Evolutionary conservation across 1,284 basidiomycete species (phyloP).

Genomic region (Cutaneotrichosporon sp.): DNA sequence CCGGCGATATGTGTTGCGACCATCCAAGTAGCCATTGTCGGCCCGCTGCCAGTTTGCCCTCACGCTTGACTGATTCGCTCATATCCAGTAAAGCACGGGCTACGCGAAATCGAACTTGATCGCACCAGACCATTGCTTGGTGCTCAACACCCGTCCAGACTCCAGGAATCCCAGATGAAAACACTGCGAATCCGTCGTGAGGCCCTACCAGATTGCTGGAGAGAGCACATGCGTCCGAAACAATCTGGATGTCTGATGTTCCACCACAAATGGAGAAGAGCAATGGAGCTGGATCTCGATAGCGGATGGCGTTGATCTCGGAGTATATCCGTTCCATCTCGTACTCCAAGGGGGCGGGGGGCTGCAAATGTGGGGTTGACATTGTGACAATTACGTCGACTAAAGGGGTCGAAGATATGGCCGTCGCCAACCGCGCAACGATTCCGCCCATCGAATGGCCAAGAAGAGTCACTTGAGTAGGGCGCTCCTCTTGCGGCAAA

Average conservation of each 20-base stretch:
- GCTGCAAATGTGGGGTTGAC: slow-evolving; percentile 84
- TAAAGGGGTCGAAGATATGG: slow-evolving; percentile 28
- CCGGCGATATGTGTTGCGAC: background rate
- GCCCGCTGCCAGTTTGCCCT: slow-evolving; percentile 13
- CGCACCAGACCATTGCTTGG: slow-evolving; percentile 96
- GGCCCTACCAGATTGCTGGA: slow-evolving; percentile 36
- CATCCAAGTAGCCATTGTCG: slow-evolving; percentile 10
- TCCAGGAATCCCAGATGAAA: slow-evolving; percentile 79
- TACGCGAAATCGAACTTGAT: slow-evolving; percentile 86
- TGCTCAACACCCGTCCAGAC: slow-evolving; percentile 95
- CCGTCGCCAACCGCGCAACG: slow-evolving; percentile 60
- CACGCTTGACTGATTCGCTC: slow-evolving; percentile 34
- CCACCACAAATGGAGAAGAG: slow-evolving; percentile 89
- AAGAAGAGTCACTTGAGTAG: slow-evolving; percentile 61
- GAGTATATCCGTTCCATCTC: slow-evolving; percentile 75
- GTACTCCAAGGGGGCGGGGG: slow-evolving; percentile 70
- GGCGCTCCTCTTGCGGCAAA: slow-evolving; percentile 36
- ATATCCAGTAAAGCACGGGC: slow-evolving; percentile 73
- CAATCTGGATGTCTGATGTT: slow-evolving; percentile 83
- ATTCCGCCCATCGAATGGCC: slow-evolving; percentile 99
- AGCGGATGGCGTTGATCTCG: slow-evolving; percentile 41
- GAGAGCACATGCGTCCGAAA: slow-evolving; percentile 82
- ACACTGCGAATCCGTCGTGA: slow-evolving; percentile 65
- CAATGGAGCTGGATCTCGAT: slow-evolving; percentile 54
- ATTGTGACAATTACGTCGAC: slow-evolving; percentile 84